These are phyloP conservation scores for Trametes pubescens DNA, from an alignment of 1,284 basidiomycete species.

Conservation along the genomic window DNA sequence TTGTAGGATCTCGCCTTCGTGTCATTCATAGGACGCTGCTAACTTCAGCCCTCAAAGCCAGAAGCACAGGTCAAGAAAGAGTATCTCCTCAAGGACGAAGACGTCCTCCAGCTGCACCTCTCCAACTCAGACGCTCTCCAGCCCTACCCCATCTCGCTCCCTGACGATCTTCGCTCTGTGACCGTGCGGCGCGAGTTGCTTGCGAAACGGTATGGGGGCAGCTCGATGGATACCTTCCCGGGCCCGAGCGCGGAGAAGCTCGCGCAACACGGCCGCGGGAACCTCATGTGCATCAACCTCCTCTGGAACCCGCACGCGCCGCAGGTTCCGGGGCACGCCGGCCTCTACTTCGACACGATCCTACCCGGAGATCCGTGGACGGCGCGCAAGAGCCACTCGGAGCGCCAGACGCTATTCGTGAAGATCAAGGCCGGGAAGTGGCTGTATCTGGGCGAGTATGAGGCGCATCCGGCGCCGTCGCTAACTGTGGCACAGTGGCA, in stretches of 20 bases:
- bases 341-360: constrained; percentile 42
- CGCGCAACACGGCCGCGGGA: constrained; percentile 38
- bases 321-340: constrained; percentile 46
- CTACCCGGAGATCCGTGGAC: constrained; percentile 20
- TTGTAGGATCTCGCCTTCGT: neutral
- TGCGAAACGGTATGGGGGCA: constrained; percentile 46
- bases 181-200: constrained; percentile 44
- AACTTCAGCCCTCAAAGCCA: constrained; percentile 12
- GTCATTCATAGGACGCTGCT: neutral
- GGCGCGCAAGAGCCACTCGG: constrained; percentile 8
- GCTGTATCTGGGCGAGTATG: constrained; percentile 49
- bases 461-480: constrained; percentile 30
- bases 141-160: constrained; percentile 27
- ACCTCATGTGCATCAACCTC: constrained; percentile 48
- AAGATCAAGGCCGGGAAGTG: constrained; percentile 34
- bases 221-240: constrained; percentile 43
- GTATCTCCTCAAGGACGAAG: constrained; percentile 25
- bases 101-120: constrained; percentile 20
- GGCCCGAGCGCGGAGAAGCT: constrained; percentile 34
- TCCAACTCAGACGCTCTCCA: constrained; percentile 15
- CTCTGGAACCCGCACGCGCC: constrained; percentile 48
- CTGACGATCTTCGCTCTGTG: constrained; percentile 4
- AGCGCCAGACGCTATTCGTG: constrained; percentile 28
- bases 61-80: constrained; percentile 30
- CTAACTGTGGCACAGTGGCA: constrained; percentile 46